Evolutionary conservation across 2,329 filamentous ascomycete genomes (phyloP).

Genomic region (Paecilomyces dactylethromorphus): DNA sequence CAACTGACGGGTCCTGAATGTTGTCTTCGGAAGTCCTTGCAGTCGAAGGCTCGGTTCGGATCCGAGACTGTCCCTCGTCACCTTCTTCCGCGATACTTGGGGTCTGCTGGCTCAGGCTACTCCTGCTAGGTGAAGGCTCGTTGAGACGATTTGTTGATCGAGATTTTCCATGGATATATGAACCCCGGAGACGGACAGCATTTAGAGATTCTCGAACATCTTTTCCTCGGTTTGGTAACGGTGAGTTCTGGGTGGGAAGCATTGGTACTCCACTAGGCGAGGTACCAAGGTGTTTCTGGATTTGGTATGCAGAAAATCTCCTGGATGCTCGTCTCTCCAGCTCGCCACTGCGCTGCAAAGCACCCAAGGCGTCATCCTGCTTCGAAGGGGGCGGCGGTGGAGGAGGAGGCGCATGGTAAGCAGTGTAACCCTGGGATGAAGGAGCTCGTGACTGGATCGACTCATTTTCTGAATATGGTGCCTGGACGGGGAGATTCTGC

Average conservation of each 20-base stretch:
- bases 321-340: conserved; percentile 87
- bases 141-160: conserved; percentile 43
- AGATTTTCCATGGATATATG: conserved; percentile 47
- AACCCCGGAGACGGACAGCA: conserved; percentile 57
- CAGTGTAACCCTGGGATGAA: conserved; percentile 16
- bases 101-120: conserved; percentile 31
- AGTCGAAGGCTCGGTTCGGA: conserved; percentile 31
- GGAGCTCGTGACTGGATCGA: conserved; percentile 20
- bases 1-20: conserved; percentile 27
- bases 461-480: conserved; percentile 63
- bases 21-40: conserved; percentile 59
- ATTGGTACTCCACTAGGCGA: conserved; percentile 78
- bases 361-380: conserved; percentile 82
- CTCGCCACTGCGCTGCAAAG: conserved; percentile 84
- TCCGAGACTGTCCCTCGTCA: conserved; percentile 31
- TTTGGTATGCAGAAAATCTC: conserved; percentile 93
- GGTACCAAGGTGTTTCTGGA: conserved; percentile 83
- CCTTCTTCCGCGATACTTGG: conserved; percentile 60
- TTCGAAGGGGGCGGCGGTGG: conserved; percentile 75
- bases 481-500: conserved; percentile 68
- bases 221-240: conserved; percentile 69
- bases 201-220: conserved; percentile 73
- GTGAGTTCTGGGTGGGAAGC: conserved; percentile 54
- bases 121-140: conserved; percentile 59
- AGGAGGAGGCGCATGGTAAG: conserved; percentile 54